Conservation (phyloP, 2,329 filamentous ascomycete species). For the Chrysoporthe cubensis region DNA sequence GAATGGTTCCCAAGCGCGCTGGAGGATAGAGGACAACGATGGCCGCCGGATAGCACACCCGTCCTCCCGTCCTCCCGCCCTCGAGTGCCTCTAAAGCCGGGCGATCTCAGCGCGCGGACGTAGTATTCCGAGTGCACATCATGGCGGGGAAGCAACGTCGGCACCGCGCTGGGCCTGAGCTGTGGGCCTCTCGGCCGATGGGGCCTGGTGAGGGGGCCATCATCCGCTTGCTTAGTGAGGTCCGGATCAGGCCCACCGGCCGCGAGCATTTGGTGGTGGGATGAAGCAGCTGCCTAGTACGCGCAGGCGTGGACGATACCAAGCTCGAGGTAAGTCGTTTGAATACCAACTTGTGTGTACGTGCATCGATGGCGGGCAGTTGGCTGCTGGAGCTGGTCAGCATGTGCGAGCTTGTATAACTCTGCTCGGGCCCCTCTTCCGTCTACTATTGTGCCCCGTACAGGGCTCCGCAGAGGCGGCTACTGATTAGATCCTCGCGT, state of each 20-base stretch:
- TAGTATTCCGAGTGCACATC: slow-evolving; percentile 12
- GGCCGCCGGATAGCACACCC: not conserved
- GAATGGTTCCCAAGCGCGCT: not conserved
- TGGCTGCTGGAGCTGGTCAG: not conserved
- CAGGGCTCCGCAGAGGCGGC: not conserved
- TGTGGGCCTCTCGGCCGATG: not conserved
- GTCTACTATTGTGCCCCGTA: slow-evolving; percentile 10
- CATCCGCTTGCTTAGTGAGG: not conserved
- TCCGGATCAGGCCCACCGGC: not conserved
- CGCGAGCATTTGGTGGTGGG: not conserved
- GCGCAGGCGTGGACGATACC: not conserved
- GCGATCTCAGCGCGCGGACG: not conserved
- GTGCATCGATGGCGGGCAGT: not conserved
- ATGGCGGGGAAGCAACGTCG: not conserved
- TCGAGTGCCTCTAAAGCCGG: not conserved
- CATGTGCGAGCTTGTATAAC: not conserved
- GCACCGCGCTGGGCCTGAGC: not conserved
- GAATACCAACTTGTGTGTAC: too few species aligned
- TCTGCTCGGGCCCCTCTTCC: slow-evolving; percentile 18
- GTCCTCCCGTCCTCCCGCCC: not conserved
- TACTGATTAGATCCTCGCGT: too few species aligned
- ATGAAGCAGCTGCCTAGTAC: not conserved
- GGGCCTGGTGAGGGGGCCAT: not conserved
- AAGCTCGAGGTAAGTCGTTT: not conserved
- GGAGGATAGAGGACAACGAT: not conserved